Conservation (phyloP, 163 green algal species). For the Chlamydomonas reinhardtii region DNA sequence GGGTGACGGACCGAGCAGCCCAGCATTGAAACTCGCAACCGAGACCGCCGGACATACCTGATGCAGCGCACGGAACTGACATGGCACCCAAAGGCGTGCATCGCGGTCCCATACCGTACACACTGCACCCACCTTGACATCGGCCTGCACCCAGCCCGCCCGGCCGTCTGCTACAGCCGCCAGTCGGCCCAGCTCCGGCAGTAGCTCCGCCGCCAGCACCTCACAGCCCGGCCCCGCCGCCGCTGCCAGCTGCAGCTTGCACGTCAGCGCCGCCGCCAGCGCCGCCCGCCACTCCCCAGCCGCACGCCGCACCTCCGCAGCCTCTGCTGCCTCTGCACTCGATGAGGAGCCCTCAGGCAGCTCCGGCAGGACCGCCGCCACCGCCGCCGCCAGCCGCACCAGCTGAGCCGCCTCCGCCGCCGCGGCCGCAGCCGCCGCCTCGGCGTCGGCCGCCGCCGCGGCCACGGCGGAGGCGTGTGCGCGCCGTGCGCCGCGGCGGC, state of each 20-base stretch:
- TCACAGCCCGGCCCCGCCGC: background rate
- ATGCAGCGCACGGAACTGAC: too few species aligned
- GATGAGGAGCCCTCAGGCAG: background rate
- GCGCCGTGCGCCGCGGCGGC: too few species aligned
- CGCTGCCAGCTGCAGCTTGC: background rate
- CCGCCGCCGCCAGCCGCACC: slow-evolving; percentile 2
- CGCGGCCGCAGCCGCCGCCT: background rate
- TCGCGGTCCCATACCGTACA: too few species aligned
- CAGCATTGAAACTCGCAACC: too few species aligned
- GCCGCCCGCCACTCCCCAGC: background rate
- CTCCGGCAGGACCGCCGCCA: slow-evolving; percentile 24
- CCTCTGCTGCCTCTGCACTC: background rate
- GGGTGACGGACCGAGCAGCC: too few species aligned
- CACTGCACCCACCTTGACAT: slow-evolving; percentile 7
- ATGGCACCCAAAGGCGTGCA: too few species aligned
- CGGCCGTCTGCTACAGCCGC: background rate
- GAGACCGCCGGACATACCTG: too few species aligned
- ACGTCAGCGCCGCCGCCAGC: background rate
- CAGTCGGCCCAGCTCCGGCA: slow-evolving; percentile 3
- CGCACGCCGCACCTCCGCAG: background rate
- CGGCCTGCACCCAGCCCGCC: slow-evolving; percentile 6
- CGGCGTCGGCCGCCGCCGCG: background rate
- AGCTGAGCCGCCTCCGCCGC: background rate
- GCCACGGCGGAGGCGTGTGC: background rate
- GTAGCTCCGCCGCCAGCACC: background rate